phyloP scores from a whole-genome alignment of 257 asterid species.

The Penstemon davidsonii region DNA sequence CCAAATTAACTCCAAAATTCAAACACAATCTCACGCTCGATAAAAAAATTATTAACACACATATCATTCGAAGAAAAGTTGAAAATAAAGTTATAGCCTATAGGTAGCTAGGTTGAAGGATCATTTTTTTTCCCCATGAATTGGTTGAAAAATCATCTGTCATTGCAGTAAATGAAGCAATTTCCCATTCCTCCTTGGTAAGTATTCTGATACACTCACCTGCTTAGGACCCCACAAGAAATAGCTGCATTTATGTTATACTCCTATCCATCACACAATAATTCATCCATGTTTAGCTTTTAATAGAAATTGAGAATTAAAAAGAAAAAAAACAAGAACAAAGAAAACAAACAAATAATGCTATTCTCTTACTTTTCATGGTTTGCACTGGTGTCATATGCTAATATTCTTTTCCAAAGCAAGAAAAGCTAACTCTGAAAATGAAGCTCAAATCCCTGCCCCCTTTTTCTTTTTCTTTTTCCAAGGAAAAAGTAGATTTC shows the following conservation, averaged over 20 bases:
- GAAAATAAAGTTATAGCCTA: too few relatives aligned
- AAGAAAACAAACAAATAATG: slow-evolving; percentile 28
- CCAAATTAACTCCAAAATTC: too few relatives aligned
- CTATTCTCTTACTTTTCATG: slow-evolving; percentile 32
- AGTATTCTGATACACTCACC: not conserved
- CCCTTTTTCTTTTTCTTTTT: slow-evolving; percentile 3
- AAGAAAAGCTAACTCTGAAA: slow-evolving; percentile 40
- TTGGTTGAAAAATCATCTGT: slow-evolving; percentile 3
- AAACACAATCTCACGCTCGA: too few relatives aligned
- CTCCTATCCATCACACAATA: slow-evolving; percentile 16
- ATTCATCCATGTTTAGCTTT: not conserved
- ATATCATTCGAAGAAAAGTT: too few relatives aligned
- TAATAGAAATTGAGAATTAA: too few relatives aligned
- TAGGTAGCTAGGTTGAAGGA: not conserved
- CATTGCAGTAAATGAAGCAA: slow-evolving; percentile 7
- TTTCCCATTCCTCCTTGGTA: not conserved
- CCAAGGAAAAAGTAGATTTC: slow-evolving; percentile 27
- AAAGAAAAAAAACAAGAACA: not conserved
- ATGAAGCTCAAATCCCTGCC: slow-evolving; percentile 31
- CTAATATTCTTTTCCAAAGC: slow-evolving; percentile 58
- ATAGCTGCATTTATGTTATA: slow-evolving; percentile 24
- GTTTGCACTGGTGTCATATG: slow-evolving; percentile 43
- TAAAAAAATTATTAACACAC: too few relatives aligned
- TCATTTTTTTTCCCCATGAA: not conserved
- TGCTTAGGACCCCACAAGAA: slow-evolving; percentile 23